These are phyloP conservation scores for Tripidium arundinaceum DNA, from an alignment of 202 grass and related monocot species.

Conservation along the genomic window DNA sequence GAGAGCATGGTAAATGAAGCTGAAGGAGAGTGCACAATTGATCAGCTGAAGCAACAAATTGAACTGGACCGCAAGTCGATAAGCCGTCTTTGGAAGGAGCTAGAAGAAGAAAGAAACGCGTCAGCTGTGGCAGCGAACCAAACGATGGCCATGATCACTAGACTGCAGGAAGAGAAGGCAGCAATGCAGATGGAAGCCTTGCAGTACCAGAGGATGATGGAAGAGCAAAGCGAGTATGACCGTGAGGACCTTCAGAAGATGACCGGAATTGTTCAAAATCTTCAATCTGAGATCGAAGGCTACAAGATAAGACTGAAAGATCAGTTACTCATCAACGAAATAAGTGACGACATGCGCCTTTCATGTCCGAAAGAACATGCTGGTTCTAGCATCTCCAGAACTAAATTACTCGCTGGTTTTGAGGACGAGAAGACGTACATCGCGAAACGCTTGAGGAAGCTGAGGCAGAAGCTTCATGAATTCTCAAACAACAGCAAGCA, in stretches of 20 bases:
- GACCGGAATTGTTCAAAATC: constrained; percentile 37
- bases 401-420: constrained; percentile 35
- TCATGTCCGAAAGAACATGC: neutral
- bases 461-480: constrained; percentile 56
- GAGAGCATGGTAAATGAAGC: constrained; percentile 44
- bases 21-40: constrained; percentile 56
- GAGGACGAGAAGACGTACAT: constrained; percentile 59
- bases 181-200: constrained; percentile 70
- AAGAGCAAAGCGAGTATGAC: constrained; percentile 80
- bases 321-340: constrained; percentile 13
- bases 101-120: constrained; percentile 88
- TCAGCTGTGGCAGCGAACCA: constrained; percentile 79
- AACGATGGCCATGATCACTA: constrained; percentile 95
- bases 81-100: constrained; percentile 69
- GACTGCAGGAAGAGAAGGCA: constrained; percentile 94
- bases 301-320: constrained; percentile 39
- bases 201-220: constrained; percentile 83
- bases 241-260: constrained; percentile 63
- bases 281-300: constrained; percentile 51
- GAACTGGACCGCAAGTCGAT: constrained; percentile 73
- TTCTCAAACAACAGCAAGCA: constrained; percentile 72
- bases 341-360: constrained; percentile 41
- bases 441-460: constrained; percentile 46
- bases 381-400: neutral
- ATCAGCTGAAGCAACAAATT: constrained; percentile 54